A percentile compares a stretch with the other conserved stretches of the same genome.
Conservation (phyloP, 2,329 filamentous ascomycete genomes). For the Penicillium freii region DNA sequence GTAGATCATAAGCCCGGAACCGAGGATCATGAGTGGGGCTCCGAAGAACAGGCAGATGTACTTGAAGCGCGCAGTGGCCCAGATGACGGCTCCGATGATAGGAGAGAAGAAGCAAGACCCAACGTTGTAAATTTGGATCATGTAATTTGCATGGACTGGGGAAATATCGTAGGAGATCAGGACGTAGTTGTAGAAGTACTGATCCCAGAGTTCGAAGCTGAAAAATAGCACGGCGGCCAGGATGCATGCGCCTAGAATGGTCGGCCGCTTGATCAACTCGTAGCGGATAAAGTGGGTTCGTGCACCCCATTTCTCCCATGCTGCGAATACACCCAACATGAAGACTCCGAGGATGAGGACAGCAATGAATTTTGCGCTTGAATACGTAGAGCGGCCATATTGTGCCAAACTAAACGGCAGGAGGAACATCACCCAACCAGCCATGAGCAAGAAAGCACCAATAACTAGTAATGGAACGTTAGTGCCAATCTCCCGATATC, state of each 20-base stretch:
- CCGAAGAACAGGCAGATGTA: constrained; percentile 52
- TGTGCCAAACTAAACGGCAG: constrained; percentile 61
- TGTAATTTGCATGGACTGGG: constrained; percentile 46
- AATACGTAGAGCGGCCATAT: constrained; percentile 43
- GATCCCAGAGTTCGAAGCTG: constrained; percentile 54
- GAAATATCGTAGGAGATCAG: constrained; percentile 52
- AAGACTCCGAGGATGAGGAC: constrained; percentile 55
- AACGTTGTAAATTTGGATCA: constrained; percentile 54
- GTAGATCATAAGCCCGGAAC: constrained; percentile 55
- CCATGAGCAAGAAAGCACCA: constrained; percentile 50
- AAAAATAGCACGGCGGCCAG: constrained; percentile 51
- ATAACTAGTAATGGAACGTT: constrained; percentile 16
- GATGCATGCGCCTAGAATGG: constrained; percentile 53
- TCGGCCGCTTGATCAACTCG: constrained; percentile 50
- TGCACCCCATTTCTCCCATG: constrained; percentile 56
- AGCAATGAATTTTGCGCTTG: constrained; percentile 49
- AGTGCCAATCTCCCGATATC: constrained; percentile 43
- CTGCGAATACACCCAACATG: constrained; percentile 53
- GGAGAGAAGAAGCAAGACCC: constrained; percentile 54
- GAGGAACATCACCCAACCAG: constrained; percentile 62
- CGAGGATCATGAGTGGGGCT: constrained; percentile 52
- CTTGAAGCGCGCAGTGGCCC: constrained; percentile 53
- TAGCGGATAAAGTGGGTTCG: constrained; percentile 56
- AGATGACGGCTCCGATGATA: constrained; percentile 51
- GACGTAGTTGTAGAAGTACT: constrained; percentile 55